Percentiles rank a stretch among this genome's conserved stretches.
Evolutionary conservation across 2,329 filamentous ascomycete species (phyloP).

Genomic region (Ampelomyces quisqualis): DNA sequence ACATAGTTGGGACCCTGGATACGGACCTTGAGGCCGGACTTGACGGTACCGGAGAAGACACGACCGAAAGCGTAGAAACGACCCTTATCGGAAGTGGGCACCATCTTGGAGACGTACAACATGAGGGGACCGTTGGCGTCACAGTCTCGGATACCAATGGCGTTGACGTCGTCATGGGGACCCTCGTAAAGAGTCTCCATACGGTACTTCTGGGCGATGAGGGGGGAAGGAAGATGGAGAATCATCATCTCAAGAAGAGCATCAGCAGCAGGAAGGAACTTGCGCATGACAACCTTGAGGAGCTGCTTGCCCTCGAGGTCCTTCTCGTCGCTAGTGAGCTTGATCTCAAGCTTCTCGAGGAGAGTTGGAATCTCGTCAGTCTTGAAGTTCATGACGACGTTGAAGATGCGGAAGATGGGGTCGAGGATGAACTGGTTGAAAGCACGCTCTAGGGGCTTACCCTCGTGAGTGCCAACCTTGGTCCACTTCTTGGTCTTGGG

Average conservation of each 20-base stretch:
- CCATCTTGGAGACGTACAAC: constrained; percentile 99
- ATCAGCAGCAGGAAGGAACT: constrained; percentile 97
- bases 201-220: constrained; percentile 96
- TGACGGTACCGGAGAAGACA: constrained; percentile 99
- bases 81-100: constrained; percentile 98
- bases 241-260: constrained; percentile 99
- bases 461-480: constrained; percentile 78
- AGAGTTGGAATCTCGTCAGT: constrained; percentile 84
- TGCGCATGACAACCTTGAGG: constrained; percentile 97
- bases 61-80: constrained; percentile 99
- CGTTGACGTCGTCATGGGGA: constrained; percentile 86
- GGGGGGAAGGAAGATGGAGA: constrained; percentile 94
- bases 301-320: constrained; percentile 96
- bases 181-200: constrained; percentile 98
- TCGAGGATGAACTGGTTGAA: constrained; percentile 99
- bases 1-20: constrained; percentile 99
- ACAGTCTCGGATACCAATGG: constrained; percentile 97
- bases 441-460: constrained; percentile 90
- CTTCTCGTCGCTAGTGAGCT: constrained; percentile 82
- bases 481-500: constrained; percentile 99
- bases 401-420: constrained; percentile 99
- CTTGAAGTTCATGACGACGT: constrained; percentile 97
- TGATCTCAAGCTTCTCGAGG: constrained; percentile 91
- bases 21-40: constrained; percentile 97
- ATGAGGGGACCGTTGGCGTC: constrained; percentile 98